phyloP scores from a whole-genome alignment of 2,329 filamentous ascomycete genomes.

The Bipolaris sorokiniana region DNA sequence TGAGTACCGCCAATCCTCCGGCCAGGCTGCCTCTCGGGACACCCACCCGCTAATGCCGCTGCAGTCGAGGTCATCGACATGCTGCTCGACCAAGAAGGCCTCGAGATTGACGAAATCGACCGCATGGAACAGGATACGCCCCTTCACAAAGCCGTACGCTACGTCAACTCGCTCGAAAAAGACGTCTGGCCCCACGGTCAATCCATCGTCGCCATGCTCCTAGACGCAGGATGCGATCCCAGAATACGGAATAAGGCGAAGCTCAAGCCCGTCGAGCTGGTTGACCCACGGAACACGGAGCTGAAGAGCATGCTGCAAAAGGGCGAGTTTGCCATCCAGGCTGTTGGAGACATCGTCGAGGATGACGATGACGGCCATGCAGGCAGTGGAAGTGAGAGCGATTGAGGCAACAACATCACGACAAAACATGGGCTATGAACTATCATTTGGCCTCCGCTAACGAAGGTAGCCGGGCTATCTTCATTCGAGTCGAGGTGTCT shows the following conservation, averaged over 20 bases:
- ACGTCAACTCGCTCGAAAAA: conserved; percentile 71
- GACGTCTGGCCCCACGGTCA: conserved; percentile 70
- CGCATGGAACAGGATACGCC: conserved; percentile 76
- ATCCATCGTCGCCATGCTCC: conserved; percentile 76
- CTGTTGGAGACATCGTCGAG: conserved; percentile 56
- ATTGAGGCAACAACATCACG: conserved; percentile 26
- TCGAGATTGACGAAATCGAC: conserved; percentile 82
- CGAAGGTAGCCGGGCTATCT: conserved; percentile 7
- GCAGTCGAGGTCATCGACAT: conserved; percentile 79
- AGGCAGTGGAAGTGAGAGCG: conserved; percentile 58
- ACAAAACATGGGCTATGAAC: not conserved
- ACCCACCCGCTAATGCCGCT: conserved; percentile 9
- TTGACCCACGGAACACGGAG: conserved; percentile 71
- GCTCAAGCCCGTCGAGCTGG: conserved; percentile 73
- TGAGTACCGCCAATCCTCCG: conserved; percentile 54
- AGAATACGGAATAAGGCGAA: conserved; percentile 73
- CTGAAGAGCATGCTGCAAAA: conserved; percentile 69
- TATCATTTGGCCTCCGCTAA: conserved; percentile 1
- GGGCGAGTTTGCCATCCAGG: conserved; percentile 68
- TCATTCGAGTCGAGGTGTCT: conserved; percentile 11
- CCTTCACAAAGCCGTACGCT: conserved; percentile 78
- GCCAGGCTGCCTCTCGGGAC: not conserved
- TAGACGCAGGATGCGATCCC: conserved; percentile 76
- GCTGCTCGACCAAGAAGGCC: conserved; percentile 80
- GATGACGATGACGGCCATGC: conserved; percentile 56